A percentile compares a stretch with the other conserved stretches of the same genome.
These are phyloP conservation scores for Aspergillus niger DNA, from an alignment of 2,329 filamentous ascomycete genomes.

Conservation along the genomic window DNA sequence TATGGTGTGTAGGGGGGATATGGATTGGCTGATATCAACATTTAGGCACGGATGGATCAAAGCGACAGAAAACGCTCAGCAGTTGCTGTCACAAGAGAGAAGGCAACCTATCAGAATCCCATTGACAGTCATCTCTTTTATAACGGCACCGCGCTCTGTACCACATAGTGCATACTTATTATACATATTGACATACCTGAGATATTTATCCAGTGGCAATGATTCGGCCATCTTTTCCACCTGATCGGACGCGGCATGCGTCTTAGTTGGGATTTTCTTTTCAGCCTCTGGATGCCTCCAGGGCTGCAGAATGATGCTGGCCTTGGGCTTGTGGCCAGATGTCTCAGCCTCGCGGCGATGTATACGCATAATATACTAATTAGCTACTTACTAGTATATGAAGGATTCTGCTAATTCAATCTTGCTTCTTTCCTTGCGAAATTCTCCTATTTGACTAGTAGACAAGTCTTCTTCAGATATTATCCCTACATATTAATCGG, in stretches of 20 bases:
- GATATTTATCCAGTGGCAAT: background rate
- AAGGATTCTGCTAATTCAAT: too few species aligned
- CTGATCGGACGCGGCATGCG: constrained; percentile 4
- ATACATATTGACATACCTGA: background rate
- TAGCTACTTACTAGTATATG: too few species aligned
- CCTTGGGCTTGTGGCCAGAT: constrained; percentile 10
- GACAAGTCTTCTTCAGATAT: too few species aligned
- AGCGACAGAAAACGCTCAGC: background rate
- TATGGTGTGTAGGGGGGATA: background rate
- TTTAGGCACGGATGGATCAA: background rate
- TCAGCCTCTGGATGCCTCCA: constrained; percentile 19
- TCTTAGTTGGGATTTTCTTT: constrained; percentile 4
- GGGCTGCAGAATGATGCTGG: constrained; percentile 18
- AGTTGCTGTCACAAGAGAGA: background rate
- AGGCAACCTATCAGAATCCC: constrained; percentile 1
- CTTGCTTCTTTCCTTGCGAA: too few species aligned
- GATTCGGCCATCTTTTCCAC: background rate
- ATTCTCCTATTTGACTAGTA: too few species aligned
- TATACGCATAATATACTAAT: background rate
- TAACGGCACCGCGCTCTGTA: too few species aligned
- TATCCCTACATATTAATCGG: too few species aligned
- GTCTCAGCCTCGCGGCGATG: constrained; percentile 14
- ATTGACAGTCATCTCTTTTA: background rate
- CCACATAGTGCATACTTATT: too few species aligned
- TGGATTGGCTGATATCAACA: background rate